Evolutionary conservation across 2,329 filamentous ascomycete genomes (phyloP).

Genomic region (Diaporthe citri): DNA sequence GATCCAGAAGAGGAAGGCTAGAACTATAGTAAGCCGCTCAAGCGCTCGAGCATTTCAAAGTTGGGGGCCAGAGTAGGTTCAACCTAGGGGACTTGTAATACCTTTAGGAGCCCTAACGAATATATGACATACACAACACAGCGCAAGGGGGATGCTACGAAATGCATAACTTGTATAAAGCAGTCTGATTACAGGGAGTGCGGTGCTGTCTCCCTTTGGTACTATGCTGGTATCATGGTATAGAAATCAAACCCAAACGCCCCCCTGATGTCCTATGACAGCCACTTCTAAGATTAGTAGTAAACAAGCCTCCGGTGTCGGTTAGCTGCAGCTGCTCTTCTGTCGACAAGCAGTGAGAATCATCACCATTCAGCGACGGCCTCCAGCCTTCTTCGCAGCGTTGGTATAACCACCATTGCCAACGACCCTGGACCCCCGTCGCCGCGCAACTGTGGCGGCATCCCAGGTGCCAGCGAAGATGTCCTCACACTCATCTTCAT

Average conservation of each 20-base stretch:
- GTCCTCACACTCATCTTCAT: constrained; percentile 77
- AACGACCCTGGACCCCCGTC: constrained; percentile 56
- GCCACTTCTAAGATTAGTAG: constrained; percentile 2
- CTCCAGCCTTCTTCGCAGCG: constrained; percentile 2
- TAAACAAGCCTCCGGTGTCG: not conserved
- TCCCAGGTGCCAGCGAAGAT: constrained; percentile 74
- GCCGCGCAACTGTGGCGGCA: constrained; percentile 61
- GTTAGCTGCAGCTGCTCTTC: not conserved
- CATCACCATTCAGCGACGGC: constrained; percentile 22
- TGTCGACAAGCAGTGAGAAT: no score
- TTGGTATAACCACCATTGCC: not conserved
- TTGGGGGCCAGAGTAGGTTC: not conserved
- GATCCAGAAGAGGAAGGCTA: not conserved
- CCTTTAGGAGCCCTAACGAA: no score
- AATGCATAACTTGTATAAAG: not conserved
- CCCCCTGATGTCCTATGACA: not conserved
- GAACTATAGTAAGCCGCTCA: not conserved
- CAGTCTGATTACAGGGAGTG: constrained; percentile 1
- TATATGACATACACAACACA: not conserved
- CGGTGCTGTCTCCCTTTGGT: not conserved
- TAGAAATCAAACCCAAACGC: constrained; percentile 31
- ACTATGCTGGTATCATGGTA: constrained; percentile 36
- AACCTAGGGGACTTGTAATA: no score
- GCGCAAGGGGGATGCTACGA: not conserved
- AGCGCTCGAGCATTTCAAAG: no score